phyloP scores from a whole-genome alignment of 1,284 basidiomycete species.

The Apiotrichum montevideense region DNA sequence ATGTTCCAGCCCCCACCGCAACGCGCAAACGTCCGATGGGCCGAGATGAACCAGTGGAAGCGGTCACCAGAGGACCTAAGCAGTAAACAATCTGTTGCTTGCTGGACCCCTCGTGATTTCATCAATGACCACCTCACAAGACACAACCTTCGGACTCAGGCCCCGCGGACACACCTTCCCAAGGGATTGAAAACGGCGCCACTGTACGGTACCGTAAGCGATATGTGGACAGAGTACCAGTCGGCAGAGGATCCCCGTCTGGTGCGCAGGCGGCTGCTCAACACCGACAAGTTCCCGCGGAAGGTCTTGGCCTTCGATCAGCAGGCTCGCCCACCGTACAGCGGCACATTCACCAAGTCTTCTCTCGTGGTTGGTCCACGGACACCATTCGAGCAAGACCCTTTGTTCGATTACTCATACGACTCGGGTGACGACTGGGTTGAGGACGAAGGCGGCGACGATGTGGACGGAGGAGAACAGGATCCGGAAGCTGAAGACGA shows the following conservation, averaged over 20 bases:
- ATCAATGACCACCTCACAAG: slow-evolving; percentile 25
- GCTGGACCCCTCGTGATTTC: slow-evolving; percentile 17
- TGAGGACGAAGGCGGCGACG: slow-evolving; percentile 42
- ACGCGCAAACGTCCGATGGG: slow-evolving; percentile 30
- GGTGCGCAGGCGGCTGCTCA: slow-evolving; percentile 32
- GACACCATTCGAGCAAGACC: slow-evolving; percentile 44
- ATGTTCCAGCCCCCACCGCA: slow-evolving; percentile 26
- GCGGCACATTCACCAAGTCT: slow-evolving; percentile 42
- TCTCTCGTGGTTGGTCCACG: slow-evolving; percentile 44
- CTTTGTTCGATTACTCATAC: slow-evolving; percentile 44
- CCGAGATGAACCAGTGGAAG: slow-evolving; percentile 25
- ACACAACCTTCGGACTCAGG: slow-evolving; percentile 4
- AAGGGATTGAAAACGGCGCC: slow-evolving; percentile 37
- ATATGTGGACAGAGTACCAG: slow-evolving; percentile 34
- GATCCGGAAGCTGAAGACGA: slow-evolving; percentile 32
- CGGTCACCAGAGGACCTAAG: neutral
- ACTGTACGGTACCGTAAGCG: slow-evolving; percentile 29
- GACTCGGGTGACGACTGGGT: slow-evolving; percentile 47
- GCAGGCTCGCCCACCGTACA: slow-evolving; percentile 43
- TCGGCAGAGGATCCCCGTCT: slow-evolving; percentile 41
- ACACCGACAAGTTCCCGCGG: slow-evolving; percentile 38
- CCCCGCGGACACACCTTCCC: slow-evolving; percentile 12
- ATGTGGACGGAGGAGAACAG: slow-evolving; percentile 33
- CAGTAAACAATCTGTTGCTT: neutral
- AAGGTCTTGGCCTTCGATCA: slow-evolving; percentile 45